These are phyloP conservation scores for Babesia sp. DNA, from an alignment of 169 alveolate species.

Conservation along the genomic window DNA sequence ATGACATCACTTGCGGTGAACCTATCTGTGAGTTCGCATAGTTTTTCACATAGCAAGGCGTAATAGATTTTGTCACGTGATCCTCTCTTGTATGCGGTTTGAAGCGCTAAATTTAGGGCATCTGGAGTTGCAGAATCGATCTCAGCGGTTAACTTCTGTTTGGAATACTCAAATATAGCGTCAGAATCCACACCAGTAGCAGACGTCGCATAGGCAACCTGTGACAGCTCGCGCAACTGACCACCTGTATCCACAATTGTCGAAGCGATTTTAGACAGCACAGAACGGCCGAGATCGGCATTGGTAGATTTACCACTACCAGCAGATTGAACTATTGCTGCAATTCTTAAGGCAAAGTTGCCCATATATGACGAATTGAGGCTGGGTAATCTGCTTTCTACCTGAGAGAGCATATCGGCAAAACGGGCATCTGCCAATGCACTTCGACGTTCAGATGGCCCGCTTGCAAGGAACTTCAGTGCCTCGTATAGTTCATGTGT, in stretches of 20 bases:
- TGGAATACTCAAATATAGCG: constrained; percentile 53
- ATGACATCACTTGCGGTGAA: constrained; percentile 64
- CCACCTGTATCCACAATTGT: constrained; percentile 50
- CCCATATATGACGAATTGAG: constrained; percentile 63
- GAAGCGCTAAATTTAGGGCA: constrained; percentile 49
- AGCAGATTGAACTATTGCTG: constrained; percentile 14
- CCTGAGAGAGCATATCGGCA: constrained; percentile 50
- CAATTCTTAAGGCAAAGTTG: constrained; percentile 59
- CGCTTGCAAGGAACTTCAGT: constrained; percentile 40
- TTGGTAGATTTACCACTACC: neutral
- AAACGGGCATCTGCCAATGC: constrained; percentile 49
- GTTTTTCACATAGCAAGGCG: constrained; percentile 62
- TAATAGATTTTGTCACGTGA: constrained; percentile 44
- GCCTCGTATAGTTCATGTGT: constrained; percentile 60
- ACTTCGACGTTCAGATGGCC: constrained; percentile 2
- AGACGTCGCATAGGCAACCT: constrained; percentile 65
- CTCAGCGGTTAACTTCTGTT: constrained; percentile 56
- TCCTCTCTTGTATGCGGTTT: constrained; percentile 33
- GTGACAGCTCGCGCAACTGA: constrained; percentile 43
- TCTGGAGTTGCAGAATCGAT: constrained; percentile 65
- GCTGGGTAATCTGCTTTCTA: constrained; percentile 61
- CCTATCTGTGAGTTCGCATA: constrained; percentile 64
- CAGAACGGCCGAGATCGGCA: constrained; percentile 23
- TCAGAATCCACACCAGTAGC: constrained; percentile 40
- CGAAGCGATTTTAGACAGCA: constrained; percentile 50